Evolutionary conservation across 257 asterid genomes (phyloP).

Genomic region (Solanum sejunctum): DNA sequence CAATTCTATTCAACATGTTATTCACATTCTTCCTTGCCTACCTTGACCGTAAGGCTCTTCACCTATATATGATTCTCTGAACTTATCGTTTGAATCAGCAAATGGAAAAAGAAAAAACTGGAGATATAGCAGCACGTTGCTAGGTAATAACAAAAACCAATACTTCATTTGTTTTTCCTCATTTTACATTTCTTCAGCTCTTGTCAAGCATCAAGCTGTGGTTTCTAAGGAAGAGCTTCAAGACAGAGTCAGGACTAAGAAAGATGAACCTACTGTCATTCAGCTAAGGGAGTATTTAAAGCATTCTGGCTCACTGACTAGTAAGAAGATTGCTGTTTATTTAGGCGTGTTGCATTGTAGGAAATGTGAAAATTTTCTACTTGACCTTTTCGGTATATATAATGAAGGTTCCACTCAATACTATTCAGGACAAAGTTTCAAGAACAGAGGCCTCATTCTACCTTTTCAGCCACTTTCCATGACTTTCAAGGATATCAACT

Average conservation of each 20-base stretch:
- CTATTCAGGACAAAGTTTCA: conserved; percentile 68
- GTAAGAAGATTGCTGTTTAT: conserved; percentile 29
- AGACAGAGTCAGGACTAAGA: conserved; percentile 41
- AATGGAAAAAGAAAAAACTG: not conserved
- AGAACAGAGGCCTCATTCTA: conserved; percentile 78
- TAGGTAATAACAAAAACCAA: not conserved
- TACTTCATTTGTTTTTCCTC: not conserved
- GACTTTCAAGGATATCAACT: conserved; percentile 75
- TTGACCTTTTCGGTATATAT: not conserved
- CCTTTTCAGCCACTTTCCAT: conserved; percentile 82
- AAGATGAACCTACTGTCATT: conserved; percentile 55
- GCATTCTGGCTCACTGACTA: conserved; percentile 78
- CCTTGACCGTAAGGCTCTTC: conserved; percentile 62
- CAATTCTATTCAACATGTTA: conserved; percentile 62
- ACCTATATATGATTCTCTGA: conserved; percentile 2
- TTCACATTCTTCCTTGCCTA: conserved; percentile 63
- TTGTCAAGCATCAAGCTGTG: conserved; percentile 76
- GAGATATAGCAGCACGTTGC: not conserved
- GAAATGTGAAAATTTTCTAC: not conserved
- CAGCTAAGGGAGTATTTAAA: conserved; percentile 75
- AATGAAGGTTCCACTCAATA: not conserved
- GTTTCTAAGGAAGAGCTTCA: conserved; percentile 60
- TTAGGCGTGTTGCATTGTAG: not conserved
- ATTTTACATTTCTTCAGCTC: conserved; percentile 32
- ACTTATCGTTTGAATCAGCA: not conserved